These are phyloP conservation scores for Helianthus tuberosus DNA, from an alignment of 129 eudicot species.

Conservation along the genomic window DNA sequence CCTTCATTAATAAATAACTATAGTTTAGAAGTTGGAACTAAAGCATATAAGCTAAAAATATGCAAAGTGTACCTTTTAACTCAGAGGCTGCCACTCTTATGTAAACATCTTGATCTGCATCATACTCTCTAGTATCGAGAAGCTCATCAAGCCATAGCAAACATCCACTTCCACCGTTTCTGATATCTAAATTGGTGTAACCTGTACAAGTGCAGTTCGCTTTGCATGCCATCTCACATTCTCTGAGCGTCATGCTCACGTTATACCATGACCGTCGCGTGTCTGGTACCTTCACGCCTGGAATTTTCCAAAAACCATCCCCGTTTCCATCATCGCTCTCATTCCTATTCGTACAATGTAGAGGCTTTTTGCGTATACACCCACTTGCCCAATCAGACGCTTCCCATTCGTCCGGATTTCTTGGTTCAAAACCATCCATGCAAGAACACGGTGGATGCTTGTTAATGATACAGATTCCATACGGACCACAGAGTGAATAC, in stretches of 20 bases:
- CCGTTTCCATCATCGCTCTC: constrained; percentile 13
- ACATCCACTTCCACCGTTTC: constrained; percentile 39
- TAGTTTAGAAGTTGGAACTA: neutral
- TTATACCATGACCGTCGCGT: constrained; percentile 34
- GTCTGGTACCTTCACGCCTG: constrained; percentile 33
- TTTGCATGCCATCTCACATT: constrained; percentile 32
- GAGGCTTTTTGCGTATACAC: constrained; percentile 35
- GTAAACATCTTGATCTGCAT: constrained; percentile 27
- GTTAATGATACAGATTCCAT: constrained; percentile 34
- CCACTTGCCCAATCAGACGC: constrained; percentile 53
- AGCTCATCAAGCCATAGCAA: constrained; percentile 38
- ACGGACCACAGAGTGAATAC: constrained; percentile 39
- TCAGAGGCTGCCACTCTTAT: constrained; percentile 32
- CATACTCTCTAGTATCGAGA: constrained; percentile 29
- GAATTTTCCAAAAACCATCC: constrained; percentile 30
- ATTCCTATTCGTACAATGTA: constrained; percentile 29
- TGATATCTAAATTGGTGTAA: constrained; percentile 34
- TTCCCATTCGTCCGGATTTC: constrained; percentile 26
- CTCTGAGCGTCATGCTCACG: constrained; percentile 33
- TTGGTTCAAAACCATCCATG: constrained; percentile 37
- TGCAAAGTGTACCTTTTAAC: neutral
- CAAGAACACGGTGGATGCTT: constrained; percentile 36
- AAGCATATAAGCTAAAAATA: neutral
- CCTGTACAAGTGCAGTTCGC: constrained; percentile 40
- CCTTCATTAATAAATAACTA: neutral